phyloP scores from a whole-genome alignment of 306 rosid genomes.

The Castanopsis chinensis region DNA sequence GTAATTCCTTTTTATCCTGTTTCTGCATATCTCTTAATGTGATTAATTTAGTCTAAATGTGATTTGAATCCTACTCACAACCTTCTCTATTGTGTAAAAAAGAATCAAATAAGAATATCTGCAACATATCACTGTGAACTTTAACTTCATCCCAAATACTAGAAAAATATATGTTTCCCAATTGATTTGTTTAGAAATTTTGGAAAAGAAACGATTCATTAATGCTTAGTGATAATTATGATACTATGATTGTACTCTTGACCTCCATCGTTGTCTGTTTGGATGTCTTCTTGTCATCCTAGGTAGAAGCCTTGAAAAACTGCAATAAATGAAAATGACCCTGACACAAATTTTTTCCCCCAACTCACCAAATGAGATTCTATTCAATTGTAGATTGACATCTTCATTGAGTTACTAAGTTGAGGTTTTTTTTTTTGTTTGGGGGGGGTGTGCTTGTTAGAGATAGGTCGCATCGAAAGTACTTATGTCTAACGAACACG shows the following conservation, averaged over 20 bases:
- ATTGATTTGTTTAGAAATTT: too few species aligned
- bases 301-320: neutral
- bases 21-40: neutral
- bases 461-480: neutral
- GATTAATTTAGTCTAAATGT: neutral
- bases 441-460: too few species aligned
- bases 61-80: neutral
- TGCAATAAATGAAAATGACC: neutral
- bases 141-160: neutral
- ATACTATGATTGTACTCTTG: too few species aligned
- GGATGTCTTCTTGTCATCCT: neutral
- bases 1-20: slow-evolving; percentile 29
- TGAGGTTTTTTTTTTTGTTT: neutral
- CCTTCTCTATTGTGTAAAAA: neutral
- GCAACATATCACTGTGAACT: neutral
- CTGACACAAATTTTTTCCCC: neutral
- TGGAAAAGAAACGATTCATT: too few species aligned
- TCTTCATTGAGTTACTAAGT: neutral
- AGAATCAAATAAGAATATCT: neutral
- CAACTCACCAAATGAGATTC: neutral
- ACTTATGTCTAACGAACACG: neutral
- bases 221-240: too few species aligned
- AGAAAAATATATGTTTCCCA: neutral
- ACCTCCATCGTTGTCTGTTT: too few species aligned
- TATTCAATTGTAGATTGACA: neutral